Percentiles rank a stretch among this genome's conserved stretches.
Evolutionary conservation across 2,329 filamentous ascomycete genomes (phyloP).

Genomic region (Ascocoryne sarcoides): DNA sequence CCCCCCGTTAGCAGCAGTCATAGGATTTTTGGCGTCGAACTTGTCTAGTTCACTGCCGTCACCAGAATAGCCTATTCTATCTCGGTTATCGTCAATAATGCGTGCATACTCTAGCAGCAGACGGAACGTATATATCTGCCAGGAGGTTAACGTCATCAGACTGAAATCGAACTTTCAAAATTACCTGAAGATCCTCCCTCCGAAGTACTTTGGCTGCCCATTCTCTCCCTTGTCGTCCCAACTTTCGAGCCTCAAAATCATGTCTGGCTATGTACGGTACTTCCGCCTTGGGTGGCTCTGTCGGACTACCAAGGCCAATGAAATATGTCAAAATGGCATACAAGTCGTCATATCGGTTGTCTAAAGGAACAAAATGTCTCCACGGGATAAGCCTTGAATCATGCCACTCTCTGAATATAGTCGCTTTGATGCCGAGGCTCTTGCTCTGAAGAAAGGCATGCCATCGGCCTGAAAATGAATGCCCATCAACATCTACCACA

Average conservation of each 20-base stretch:
- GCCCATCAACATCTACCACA: slow-evolving; percentile 69
- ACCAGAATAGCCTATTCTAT: slow-evolving; percentile 27
- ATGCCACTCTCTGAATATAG: slow-evolving; percentile 74
- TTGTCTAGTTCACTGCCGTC: slow-evolving; percentile 27
- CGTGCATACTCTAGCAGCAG: slow-evolving; percentile 56
- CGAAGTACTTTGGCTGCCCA: slow-evolving; percentile 67
- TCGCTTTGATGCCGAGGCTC: slow-evolving; percentile 67
- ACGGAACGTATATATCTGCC: slow-evolving; percentile 50
- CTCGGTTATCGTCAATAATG: slow-evolving; percentile 31
- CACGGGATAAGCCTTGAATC: slow-evolving; percentile 65
- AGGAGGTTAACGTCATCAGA: slow-evolving; percentile 2
- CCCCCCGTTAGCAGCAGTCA: slow-evolving; percentile 11
- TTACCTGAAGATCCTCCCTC: slow-evolving; percentile 63
- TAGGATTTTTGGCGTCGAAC: slow-evolving; percentile 19
- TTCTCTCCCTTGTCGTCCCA: slow-evolving; percentile 56
- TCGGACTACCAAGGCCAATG: slow-evolving; percentile 45
- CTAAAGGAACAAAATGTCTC: slow-evolving; percentile 76
- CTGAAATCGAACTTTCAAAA: slow-evolving; percentile 13
- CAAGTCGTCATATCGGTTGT: slow-evolving; percentile 62
- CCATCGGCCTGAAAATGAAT: slow-evolving; percentile 61
- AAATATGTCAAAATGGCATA: slow-evolving; percentile 71
- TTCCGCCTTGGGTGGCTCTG: slow-evolving; percentile 40
- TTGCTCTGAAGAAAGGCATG: slow-evolving; percentile 61
- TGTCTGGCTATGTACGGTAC: slow-evolving; percentile 28
- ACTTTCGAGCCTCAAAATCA: slow-evolving; percentile 50